A percentile compares a stretch with the other conserved stretches of the same genome.
Evolutionary conservation across 1,284 basidiomycete species (phyloP).

Genomic region (Amylostereum chailletii): DNA sequence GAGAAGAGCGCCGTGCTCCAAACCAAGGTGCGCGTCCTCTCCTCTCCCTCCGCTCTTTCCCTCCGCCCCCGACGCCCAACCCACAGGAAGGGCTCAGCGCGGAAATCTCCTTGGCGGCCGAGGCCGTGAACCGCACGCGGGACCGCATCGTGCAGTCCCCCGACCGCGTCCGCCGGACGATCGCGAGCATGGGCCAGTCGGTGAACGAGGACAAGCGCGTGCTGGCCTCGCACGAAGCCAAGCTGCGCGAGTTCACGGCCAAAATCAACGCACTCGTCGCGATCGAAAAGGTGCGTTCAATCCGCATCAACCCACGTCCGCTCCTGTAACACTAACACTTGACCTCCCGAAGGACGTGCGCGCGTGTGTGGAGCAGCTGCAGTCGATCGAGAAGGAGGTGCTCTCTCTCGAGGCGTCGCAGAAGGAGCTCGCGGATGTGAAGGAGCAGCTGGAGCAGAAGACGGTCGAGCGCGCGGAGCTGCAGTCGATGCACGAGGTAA

Average conservation of each 20-base stretch:
- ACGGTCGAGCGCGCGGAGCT: conserved; percentile 66
- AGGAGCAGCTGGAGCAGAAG: conserved; percentile 60
- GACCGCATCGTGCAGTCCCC: conserved; percentile 81
- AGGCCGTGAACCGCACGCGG: conserved; percentile 52
- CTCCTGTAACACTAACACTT: neutral
- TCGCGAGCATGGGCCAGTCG: conserved; percentile 59
- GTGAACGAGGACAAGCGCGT: conserved; percentile 54
- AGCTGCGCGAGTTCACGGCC: conserved; percentile 67
- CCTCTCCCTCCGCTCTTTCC: neutral
- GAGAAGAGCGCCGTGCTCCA: conserved; percentile 52
- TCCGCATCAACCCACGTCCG: neutral
- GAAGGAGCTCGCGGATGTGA: conserved; percentile 55
- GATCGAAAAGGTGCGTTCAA: conserved; percentile 55
- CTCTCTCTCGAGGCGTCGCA: conserved; percentile 50
- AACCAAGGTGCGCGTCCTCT: conserved; percentile 34
- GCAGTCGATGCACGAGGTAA: conserved; percentile 55
- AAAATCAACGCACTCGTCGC: conserved; percentile 62
- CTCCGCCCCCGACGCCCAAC: neutral
- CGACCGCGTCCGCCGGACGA: conserved; percentile 75
- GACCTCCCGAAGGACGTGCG: conserved; percentile 46
- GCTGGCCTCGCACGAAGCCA: conserved; percentile 54
- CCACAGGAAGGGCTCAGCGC: conserved; percentile 48
- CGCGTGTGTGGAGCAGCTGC: conserved; percentile 59
- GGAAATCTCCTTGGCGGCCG: conserved; percentile 48
- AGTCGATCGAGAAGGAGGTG: conserved; percentile 64